Percentiles rank a stretch among this genome's conserved stretches.
These are phyloP conservation scores for Candida lessepsii DNA, from an alignment of 805 yeast species.

Conservation along the genomic window DNA sequence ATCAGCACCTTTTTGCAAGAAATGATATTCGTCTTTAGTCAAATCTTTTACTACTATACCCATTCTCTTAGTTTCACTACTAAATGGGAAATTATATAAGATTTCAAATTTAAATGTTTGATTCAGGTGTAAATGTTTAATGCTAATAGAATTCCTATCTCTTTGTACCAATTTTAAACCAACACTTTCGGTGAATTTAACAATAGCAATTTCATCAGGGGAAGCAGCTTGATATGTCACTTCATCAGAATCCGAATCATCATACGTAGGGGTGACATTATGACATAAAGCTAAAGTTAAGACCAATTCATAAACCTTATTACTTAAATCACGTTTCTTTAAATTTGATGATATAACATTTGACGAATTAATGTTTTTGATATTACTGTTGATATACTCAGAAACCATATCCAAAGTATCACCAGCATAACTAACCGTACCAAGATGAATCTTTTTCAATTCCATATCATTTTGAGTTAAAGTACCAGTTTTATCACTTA, in stretches of 20 bases:
- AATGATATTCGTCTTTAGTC: slow-evolving; percentile 71
- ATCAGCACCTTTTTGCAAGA: slow-evolving; percentile 93
- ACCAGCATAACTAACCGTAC: slow-evolving; percentile 86
- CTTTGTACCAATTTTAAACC: slow-evolving; percentile 80
- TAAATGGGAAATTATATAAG: slow-evolving; percentile 87
- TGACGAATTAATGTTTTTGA: slow-evolving; percentile 7
- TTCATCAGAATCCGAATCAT: slow-evolving; percentile 44
- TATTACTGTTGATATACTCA: slow-evolving; percentile 51
- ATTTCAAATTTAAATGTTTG: slow-evolving; percentile 59
- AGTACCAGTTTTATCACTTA: slow-evolving; percentile 96
- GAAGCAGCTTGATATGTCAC: slow-evolving; percentile 93
- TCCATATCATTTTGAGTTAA: slow-evolving; percentile 98
- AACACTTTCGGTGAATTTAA: slow-evolving; percentile 81
- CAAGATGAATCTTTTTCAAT: slow-evolving; percentile 86
- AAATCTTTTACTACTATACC: slow-evolving; percentile 75
- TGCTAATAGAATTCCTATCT: slow-evolving; percentile 72
- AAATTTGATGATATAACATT: slow-evolving; percentile 6
- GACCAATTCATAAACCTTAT: slow-evolving; percentile 76
- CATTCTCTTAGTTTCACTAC: slow-evolving; percentile 95
- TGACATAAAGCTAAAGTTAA: slow-evolving; percentile 91
- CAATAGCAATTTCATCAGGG: slow-evolving; percentile 98
- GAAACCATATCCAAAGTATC: slow-evolving; percentile 89
- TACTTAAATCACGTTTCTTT: slow-evolving; percentile 65
- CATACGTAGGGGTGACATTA: slow-evolving; percentile 89
- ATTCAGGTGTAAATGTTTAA: slow-evolving; percentile 61